These are phyloP conservation scores for Cephaloascus fragrans DNA, from an alignment of 805 yeast species.

Conservation along the genomic window DNA sequence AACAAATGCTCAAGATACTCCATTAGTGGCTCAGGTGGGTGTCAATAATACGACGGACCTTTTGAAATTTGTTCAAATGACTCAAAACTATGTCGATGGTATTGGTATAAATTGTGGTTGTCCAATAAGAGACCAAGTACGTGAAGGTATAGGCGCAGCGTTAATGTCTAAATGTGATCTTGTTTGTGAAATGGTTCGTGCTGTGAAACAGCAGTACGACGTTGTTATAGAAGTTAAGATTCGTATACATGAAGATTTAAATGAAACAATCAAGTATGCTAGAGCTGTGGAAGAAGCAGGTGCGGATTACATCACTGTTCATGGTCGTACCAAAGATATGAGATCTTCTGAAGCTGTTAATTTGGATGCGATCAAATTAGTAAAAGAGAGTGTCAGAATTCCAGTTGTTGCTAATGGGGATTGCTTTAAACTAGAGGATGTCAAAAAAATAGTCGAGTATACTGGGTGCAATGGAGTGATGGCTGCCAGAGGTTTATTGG, in stretches of 20 bases:
- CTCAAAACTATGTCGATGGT: slow-evolving; percentile 87
- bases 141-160: slow-evolving; percentile 97
- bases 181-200: slow-evolving; percentile 75
- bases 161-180: slow-evolving; percentile 75
- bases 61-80: slow-evolving; percentile 75
- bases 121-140: slow-evolving; percentile 88
- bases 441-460: slow-evolving; percentile 43
- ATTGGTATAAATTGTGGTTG: slow-evolving; percentile 96
- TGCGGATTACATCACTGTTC: slow-evolving; percentile 89
- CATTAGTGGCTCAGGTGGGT: slow-evolving; percentile 85
- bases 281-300: slow-evolving; percentile 73
- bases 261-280: slow-evolving; percentile 52
- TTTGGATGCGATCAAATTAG: slow-evolving; percentile 65
- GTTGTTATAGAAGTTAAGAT: slow-evolving; percentile 89
- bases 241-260: slow-evolving; percentile 69
- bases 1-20: slow-evolving; percentile 60
- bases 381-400: slow-evolving; percentile 44
- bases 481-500: slow-evolving; percentile 85
- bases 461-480: slow-evolving; percentile 89
- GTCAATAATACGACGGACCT: slow-evolving; percentile 77
- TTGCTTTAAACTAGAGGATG: slow-evolving; percentile 62
- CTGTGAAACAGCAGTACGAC: slow-evolving; percentile 83
- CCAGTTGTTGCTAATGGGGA: slow-evolving; percentile 99
- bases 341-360: slow-evolving; percentile 79
- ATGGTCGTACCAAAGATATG: slow-evolving; percentile 82